These are phyloP conservation scores for Plasmodium gonderi DNA, from an alignment of 169 alveolate genomes.

Conservation along the genomic window DNA sequence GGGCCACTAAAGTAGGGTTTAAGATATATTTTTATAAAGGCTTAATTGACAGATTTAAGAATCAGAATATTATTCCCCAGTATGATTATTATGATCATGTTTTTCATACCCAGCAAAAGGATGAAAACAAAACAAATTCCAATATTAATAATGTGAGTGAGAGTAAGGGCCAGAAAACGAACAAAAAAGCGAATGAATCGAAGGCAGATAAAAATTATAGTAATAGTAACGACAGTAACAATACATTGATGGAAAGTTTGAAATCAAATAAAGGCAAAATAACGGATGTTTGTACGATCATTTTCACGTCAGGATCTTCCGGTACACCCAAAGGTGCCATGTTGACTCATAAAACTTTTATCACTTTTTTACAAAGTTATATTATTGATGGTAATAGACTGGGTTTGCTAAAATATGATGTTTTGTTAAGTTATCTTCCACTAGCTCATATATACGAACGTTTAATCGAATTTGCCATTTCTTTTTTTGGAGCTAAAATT, in stretches of 20 bases:
- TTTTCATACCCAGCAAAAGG: not conserved
- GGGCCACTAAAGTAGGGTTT: slow-evolving; percentile 47
- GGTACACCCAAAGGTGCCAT: slow-evolving; percentile 97
- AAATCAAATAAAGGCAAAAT: slow-evolving; percentile 10
- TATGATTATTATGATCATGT: not conserved
- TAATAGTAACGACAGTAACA: not conserved
- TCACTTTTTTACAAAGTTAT: slow-evolving; percentile 80
- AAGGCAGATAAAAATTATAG: not conserved
- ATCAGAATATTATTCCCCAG: slow-evolving; percentile 48
- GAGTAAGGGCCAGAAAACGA: not conserved
- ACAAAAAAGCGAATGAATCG: not conserved
- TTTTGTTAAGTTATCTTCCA: slow-evolving; percentile 91
- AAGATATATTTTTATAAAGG: slow-evolving; percentile 60
- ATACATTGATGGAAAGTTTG: not conserved
- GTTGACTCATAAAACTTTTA: slow-evolving; percentile 88
- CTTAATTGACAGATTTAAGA: slow-evolving; percentile 58
- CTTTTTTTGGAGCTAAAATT: slow-evolving; percentile 83
- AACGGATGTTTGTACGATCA: slow-evolving; percentile 53
- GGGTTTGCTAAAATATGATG: slow-evolving; percentile 77
- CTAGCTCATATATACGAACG: slow-evolving; percentile 94
- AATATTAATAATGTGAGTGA: not conserved
- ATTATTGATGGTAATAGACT: slow-evolving; percentile 81
- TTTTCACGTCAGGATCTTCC: slow-evolving; percentile 91
- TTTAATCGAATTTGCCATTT: slow-evolving; percentile 82
- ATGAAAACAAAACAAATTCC: not conserved